Conservation (phyloP, 2,329 filamentous ascomycete genomes). For the Alternaria arborescens region DNA sequence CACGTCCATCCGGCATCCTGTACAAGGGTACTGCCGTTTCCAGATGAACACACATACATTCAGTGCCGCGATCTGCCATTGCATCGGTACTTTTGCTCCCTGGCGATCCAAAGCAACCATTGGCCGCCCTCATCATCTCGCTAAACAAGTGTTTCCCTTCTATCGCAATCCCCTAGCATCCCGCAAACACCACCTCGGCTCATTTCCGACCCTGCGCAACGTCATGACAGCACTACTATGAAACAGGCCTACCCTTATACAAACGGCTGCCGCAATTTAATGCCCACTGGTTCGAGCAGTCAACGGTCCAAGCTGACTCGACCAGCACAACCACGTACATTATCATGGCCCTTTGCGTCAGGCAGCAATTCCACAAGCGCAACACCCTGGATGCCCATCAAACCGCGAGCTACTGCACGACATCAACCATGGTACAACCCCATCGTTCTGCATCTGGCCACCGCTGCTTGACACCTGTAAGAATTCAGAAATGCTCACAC, state of each 20-base stretch:
- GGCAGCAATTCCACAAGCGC: slow-evolving; percentile 7
- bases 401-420: slow-evolving; percentile 19
- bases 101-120: slow-evolving; percentile 7
- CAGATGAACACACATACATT: slow-evolving; percentile 4
- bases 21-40: slow-evolving; percentile 3
- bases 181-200: slow-evolving; percentile 11
- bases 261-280: slow-evolving; percentile 9
- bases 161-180: slow-evolving; percentile 7
- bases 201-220: slow-evolving; percentile 11
- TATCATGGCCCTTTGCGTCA: slow-evolving; percentile 7
- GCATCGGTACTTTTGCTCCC: slow-evolving; percentile 6
- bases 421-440: slow-evolving; percentile 19
- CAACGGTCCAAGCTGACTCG: slow-evolving; percentile 10
- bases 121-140: slow-evolving; percentile 11
- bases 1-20: neutral
- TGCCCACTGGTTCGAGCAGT: neutral
- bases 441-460: slow-evolving; percentile 1
- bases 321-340: neutral
- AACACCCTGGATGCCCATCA: slow-evolving; percentile 10
- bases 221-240: slow-evolving; percentile 4
- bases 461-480: neutral
- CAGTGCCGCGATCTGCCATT: slow-evolving; percentile 2
- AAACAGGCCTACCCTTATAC: slow-evolving; percentile 10
- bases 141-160: slow-evolving; percentile 2
- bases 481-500: neutral